Base-by-base conservation (phyloP, 306 rosid species). In the Ochetophila trinervis region DNA sequence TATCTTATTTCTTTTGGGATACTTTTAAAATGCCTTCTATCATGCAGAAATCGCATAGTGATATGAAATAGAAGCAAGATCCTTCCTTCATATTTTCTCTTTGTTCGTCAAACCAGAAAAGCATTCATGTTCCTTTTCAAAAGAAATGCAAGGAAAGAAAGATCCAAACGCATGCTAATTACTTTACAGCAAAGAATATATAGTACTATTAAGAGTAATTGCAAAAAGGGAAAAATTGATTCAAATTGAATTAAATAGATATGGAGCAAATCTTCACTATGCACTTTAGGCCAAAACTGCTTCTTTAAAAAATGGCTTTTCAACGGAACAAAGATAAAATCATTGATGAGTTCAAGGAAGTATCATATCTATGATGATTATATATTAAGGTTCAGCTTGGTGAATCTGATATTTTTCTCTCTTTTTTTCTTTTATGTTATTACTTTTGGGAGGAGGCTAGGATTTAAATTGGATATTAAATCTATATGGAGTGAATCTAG, bases 221-320 rank as follows among this genome's bases (percentile, higher is more conserved):
- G 67, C 58, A 18, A 17, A 65, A 56, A 23, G 17, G 19, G 24
- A 7, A 15, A 63, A 22, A 35, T 53, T 58, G 23, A 20, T 18
- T 49, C 10, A 64, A 22, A 53, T 45, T n/a, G 52, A 27, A 27
- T 27, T 6, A 59, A 21, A 21, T 57, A 16, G 15, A 52, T 36
- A 50, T 48, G 22, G 42, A 35, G 35, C 59, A 32, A 50, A 67
- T 58, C 45, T 67, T 27, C 56, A 65, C 77, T n/a, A n/a, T n/a
- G n/a, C n/a, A 47, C 44, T 61, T 61, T 42, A 62, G 58, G 40
- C 51, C 21, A 27, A 70, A 35, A 50, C 22, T 60, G 37, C 23
- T 34, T 63, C 32, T 24, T 66, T 40, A 56, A 71, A 17, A 44
- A 16, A 7, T 27, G 32, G 27, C 64, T 55, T 44, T 68, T 12